These are phyloP conservation scores for Aureobasidium sp. DNA, from an alignment of 2,329 filamentous ascomycete genomes.

Conservation along the genomic window DNA sequence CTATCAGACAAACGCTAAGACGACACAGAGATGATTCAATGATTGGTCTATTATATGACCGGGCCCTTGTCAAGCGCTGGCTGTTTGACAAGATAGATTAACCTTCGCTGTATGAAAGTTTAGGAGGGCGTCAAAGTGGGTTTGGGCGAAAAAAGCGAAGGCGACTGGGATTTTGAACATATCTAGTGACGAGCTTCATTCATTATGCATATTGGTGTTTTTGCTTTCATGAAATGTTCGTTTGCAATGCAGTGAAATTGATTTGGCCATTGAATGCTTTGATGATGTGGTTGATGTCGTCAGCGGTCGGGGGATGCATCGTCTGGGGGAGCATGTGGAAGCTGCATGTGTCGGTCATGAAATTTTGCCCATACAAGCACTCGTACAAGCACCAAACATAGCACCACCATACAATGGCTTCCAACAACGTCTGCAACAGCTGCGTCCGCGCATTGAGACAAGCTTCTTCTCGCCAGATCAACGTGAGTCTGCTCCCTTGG, in stretches of 20 bases:
- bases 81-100: slow-evolving; percentile 9
- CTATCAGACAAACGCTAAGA: not conserved
- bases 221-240: not conserved
- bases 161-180: slow-evolving; percentile 11
- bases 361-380: not conserved
- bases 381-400: not conserved
- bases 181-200: slow-evolving; percentile 7
- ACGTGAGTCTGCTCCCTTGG: slow-evolving; percentile 14
- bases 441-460: slow-evolving; percentile 21
- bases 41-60: not conserved
- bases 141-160: slow-evolving; percentile 1
- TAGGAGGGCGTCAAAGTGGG: slow-evolving; percentile 1
- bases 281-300: slow-evolving; percentile 1
- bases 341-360: not conserved
- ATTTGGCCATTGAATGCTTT: no score
- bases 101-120: slow-evolving; percentile 9
- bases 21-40: slow-evolving; percentile 11
- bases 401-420: slow-evolving; percentile 18
- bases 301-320: not conserved
- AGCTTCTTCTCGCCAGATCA: slow-evolving; percentile 12
- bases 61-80: slow-evolving; percentile 9
- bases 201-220: slow-evolving; percentile 6
- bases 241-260: no score
- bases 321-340: not conserved
- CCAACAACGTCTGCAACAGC: slow-evolving; percentile 19